A percentile compares a stretch with the other conserved stretches of the same genome.
These are phyloP conservation scores for Xerocomus brunneocitrinus DNA, from an alignment of 768 basidiomycete genomes.

Conservation along the genomic window DNA sequence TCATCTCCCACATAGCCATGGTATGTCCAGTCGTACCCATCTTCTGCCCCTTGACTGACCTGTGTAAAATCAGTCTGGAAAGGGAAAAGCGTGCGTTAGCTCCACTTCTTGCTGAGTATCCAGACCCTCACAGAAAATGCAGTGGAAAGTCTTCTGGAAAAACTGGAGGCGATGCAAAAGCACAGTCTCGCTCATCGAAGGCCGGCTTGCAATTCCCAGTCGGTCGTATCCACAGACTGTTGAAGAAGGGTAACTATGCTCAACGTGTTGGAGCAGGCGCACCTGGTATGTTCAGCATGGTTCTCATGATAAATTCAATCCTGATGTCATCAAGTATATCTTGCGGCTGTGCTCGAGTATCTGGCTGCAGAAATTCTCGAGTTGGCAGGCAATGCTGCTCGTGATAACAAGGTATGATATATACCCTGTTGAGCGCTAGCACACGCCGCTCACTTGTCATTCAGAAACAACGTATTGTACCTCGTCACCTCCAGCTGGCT, in stretches of 20 bases:
- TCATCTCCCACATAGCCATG: conserved; percentile 29
- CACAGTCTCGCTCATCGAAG: conserved; percentile 62
- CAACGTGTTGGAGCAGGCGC: conserved; percentile 68
- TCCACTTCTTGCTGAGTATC: conserved; percentile 1
- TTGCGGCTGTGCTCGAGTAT: conserved; percentile 84
- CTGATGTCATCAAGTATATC: conserved; percentile 51
- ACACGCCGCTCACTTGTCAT: neutral
- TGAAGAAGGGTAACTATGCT: conserved; percentile 72
- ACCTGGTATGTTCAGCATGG: conserved; percentile 42
- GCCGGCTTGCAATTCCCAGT: conserved; percentile 74
- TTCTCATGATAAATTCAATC: neutral
- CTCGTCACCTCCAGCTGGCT: conserved; percentile 71
- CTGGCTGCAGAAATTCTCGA: conserved; percentile 84
- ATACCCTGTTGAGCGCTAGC: neutral
- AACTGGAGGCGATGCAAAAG: conserved; percentile 50
- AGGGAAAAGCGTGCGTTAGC: conserved; percentile 47
- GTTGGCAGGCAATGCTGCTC: conserved; percentile 74
- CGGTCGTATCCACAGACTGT: conserved; percentile 73
- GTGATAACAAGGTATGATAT: conserved; percentile 56
- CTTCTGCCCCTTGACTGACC: conserved; percentile 6
- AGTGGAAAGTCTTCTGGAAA: conserved; percentile 48
- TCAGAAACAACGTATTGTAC: conserved; percentile 72
- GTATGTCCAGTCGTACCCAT: conserved; percentile 15
- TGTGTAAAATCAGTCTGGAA: conserved; percentile 41
- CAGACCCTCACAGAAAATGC: conserved; percentile 1